Evolutionary conservation across 169 alveolate species (phyloP).

Genomic region (Eimeria falciformis): DNA sequence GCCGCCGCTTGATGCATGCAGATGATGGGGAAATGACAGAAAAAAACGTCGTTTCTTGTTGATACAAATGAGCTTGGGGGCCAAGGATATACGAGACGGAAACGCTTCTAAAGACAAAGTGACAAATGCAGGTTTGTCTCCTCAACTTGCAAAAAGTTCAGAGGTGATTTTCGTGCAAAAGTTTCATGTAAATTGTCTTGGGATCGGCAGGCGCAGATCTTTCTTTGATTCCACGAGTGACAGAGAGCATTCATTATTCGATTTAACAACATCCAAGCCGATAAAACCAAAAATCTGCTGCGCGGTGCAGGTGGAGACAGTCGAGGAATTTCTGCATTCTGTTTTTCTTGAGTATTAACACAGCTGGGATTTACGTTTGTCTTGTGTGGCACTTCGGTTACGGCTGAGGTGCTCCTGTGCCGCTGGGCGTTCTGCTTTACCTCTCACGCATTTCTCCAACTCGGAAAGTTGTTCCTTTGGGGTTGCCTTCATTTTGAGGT

Average conservation of each 20-base stretch:
- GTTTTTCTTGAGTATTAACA: neutral
- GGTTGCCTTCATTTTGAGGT: conserved; percentile 1
- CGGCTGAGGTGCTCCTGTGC: neutral
- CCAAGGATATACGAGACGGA: too few relatives aligned
- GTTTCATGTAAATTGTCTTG: too few relatives aligned
- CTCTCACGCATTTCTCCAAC: conserved; percentile 7
- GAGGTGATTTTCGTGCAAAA: too few relatives aligned
- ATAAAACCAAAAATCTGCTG: neutral
- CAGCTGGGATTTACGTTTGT: neutral
- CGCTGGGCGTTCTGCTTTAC: neutral
- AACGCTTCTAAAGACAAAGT: too few relatives aligned
- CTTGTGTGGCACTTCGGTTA: neutral
- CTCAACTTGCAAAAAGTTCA: too few relatives aligned
- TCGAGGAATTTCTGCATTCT: neutral
- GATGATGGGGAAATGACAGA: neutral
- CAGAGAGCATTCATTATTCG: too few relatives aligned
- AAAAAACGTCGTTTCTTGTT: too few relatives aligned
- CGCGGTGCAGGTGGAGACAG: neutral
- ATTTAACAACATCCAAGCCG: neutral
- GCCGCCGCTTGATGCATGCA: neutral
- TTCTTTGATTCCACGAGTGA: too few relatives aligned
- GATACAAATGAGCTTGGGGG: too few relatives aligned
- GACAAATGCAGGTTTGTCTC: too few relatives aligned
- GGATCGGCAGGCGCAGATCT: too few relatives aligned
- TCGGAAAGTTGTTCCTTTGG: neutral